Evolutionary conservation across 1,139 yeast species (phyloP), one percentile per base, ranked within the genome.

Genomic region (Yamadazyma conglobata): DNA sequence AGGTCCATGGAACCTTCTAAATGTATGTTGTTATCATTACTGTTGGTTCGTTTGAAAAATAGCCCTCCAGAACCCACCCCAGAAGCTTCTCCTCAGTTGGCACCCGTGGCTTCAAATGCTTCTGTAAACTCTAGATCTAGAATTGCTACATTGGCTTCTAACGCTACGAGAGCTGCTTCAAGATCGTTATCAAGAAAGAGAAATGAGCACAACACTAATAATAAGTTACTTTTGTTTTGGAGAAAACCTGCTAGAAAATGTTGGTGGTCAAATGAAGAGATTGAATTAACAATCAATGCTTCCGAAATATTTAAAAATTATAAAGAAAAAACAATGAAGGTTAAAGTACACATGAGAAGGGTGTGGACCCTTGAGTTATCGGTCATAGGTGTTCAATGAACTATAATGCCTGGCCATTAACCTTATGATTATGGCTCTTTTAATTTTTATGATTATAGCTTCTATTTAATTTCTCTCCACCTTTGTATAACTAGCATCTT

Each of bases 191-290:
- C 80, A 10, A 62, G 69, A 37, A 57, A 56, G 19, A 56, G 68
- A 39, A 53, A 55, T 36, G 50, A 44, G 9, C 61, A 61, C 26
- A 45, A 58, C 24, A 28, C 25, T 19, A 69, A 66, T 33, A 85
- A 91, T 20, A 91, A 93, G 53, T 70, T 93, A 33, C 68, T 93
- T 22, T 65, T 93, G 36, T 93, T 93, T 54, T 93, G 98, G 98
- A 73, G 96, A 41, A 91, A 91, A 52, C 99, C 99, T 0, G 99
- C 99, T 1, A 73, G 98, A 50, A 93, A 93, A 54, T 93, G 99
- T 60, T 93, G 99, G 99, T 93, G 99, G 99, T 82, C 85, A 9
- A 83, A 82, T 47, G 77, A 77, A 27, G 62, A 68, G 27, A 64
- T 78, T 13, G 73, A 70, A 5, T 63, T 87, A 19, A 70, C 68